Percentiles rank a stretch among this genome's conserved stretches.
Conservation (phyloP, 2,329 filamentous ascomycete species). For the Pseudopithomyces maydicus region DNA sequence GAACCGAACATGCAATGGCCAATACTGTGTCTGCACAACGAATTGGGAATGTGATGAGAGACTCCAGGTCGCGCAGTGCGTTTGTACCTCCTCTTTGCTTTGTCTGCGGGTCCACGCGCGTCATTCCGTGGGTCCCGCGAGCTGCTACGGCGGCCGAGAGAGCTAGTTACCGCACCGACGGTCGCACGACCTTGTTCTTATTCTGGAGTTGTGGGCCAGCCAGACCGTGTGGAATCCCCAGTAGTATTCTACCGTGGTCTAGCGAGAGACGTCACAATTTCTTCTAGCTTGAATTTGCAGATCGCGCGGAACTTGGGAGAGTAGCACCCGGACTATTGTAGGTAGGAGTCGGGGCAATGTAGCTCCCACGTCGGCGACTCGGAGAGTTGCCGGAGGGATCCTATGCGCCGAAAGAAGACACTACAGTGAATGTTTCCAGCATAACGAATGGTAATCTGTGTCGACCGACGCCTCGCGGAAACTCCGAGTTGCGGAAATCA, state of each 20-base stretch:
- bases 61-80: too few relatives aligned
- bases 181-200: too few relatives aligned
- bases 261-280: too few relatives aligned
- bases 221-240: neutral
- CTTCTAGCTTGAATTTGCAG: too few relatives aligned
- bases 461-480: neutral
- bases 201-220: neutral
- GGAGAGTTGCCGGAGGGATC: neutral
- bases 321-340: neutral
- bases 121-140: constrained; percentile 5
- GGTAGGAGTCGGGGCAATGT: neutral
- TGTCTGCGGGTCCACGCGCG: constrained; percentile 1
- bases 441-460: neutral
- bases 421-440: neutral
- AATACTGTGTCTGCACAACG: too few relatives aligned
- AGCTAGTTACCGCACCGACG: neutral
- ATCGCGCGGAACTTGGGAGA: neutral
- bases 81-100: neutral
- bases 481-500: neutral
- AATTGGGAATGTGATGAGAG: too few relatives aligned
- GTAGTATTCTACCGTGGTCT: too few relatives aligned
- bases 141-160: neutral
- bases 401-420: neutral
- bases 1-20: neutral
- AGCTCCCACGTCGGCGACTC: neutral